Base-by-base conservation (phyloP, 768 basidiomycete genomes). In the Rhizopogon rudus region DNA sequence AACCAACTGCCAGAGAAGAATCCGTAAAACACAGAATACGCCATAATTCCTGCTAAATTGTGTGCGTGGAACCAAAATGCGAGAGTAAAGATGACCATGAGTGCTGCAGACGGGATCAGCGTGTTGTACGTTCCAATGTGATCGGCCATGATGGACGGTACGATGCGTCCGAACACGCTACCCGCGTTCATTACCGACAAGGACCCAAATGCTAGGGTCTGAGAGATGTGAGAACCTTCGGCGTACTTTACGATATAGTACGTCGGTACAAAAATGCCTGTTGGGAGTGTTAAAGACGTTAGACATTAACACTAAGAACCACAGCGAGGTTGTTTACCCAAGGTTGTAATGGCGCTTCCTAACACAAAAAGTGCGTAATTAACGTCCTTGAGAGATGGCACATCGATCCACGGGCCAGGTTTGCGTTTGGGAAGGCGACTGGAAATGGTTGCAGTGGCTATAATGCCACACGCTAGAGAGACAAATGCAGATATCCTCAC, bases 201-300 rank as follows among this genome's bases (percentile, higher is more conserved):
- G 16, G 82, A 72, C 61, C 78, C 80, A 70, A 81, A 79, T 0
- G 77, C 69, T 42, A 67, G 67, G 39, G 67, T 52, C 13, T 71
- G 52, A 1, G 72, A 57, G 31, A 77, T 67, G 41, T 56, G 52
- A 67, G 61, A 39, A 77, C 72, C 73, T 42, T 69, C 69, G 8
- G 82, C 76, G 64, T 80, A 83, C 52, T 81, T 75, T 40, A 81
- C 78, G 57, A 87, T 80, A 69, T 81, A 87, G 66, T 84, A 82
- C 66, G 77, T 80, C 12, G 84, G 84, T 41, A 82, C 82, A 68
- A 83, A 86, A 1, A 85, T 66, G 13, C 83, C 84, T 25, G 25
- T 25, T 25, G 25, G 3, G 25, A 25, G 25, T 25, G 25, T 25
- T 25, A 25, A 25, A 25, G 22, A 25, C 22, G 22, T 25, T 25